phyloP scores from a whole-genome alignment of 495 filamentous ascomycete genomes.

The Letharia lupina region DNA sequence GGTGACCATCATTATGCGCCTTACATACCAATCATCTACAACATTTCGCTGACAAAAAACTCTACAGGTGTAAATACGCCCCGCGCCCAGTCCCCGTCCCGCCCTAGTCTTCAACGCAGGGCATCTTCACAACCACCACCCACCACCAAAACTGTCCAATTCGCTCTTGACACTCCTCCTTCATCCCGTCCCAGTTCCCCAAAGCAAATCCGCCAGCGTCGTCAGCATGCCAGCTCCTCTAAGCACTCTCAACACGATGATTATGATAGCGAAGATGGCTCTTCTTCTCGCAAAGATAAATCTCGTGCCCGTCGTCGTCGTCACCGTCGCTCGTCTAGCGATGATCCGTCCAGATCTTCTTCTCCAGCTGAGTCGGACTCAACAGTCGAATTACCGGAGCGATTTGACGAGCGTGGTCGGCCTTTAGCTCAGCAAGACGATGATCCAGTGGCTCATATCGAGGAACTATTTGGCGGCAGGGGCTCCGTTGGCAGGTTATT shows the following conservation, averaged over 20 bases:
- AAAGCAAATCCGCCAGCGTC: constrained; percentile 24
- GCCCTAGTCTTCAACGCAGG: constrained; percentile 17
- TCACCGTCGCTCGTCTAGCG: constrained; percentile 25
- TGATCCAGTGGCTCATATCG: constrained; percentile 32
- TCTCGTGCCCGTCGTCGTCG: constrained; percentile 25
- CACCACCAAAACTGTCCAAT: constrained; percentile 23
- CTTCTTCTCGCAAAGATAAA: constrained; percentile 11
- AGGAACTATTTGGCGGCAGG: constrained; percentile 33
- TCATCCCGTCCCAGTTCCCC: constrained; percentile 22
- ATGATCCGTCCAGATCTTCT: constrained; percentile 17
- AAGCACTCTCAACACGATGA: constrained; percentile 14
- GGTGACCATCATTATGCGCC: constrained; percentile 20
- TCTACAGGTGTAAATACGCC: constrained; percentile 26
- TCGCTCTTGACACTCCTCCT: constrained; percentile 18
- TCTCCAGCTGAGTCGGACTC: constrained; percentile 36
- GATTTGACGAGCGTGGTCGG: constrained; percentile 56
- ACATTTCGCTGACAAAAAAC: constrained; percentile 8
- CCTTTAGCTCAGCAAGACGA: constrained; percentile 36
- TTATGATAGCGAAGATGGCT: constrained; percentile 22
- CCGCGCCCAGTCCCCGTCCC: constrained; percentile 21
- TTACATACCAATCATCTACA: constrained; percentile 28
- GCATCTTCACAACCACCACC: constrained; percentile 26
- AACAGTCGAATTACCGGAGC: constrained; percentile 51
- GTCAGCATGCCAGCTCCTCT: constrained; percentile 17
- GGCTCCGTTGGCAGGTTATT: constrained; percentile 21